Conservation (phyloP, 208 protist species). For the Balamuthia mandrillaris region DNA sequence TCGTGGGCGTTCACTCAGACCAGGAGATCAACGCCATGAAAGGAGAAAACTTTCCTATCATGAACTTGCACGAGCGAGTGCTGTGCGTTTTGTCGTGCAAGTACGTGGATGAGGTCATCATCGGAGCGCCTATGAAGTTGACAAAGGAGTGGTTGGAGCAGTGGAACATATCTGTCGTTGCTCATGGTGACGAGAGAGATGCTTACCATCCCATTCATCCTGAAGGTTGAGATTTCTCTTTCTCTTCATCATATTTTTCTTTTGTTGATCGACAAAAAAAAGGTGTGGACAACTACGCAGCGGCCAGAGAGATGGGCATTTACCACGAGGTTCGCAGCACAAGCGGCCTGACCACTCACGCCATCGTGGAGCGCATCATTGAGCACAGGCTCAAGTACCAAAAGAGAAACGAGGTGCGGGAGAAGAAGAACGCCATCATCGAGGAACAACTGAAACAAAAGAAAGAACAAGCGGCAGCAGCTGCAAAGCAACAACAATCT, state of each 20-base stretch:
- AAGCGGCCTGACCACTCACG: slow-evolving; percentile 39
- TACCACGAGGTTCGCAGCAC: slow-evolving; percentile 66
- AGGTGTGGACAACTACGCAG: slow-evolving; percentile 46
- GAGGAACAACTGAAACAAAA: background rate
- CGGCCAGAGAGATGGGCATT: slow-evolving; percentile 79
- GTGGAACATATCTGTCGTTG: slow-evolving; percentile 78
- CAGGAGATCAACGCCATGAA: slow-evolving; percentile 65
- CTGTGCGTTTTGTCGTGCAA: slow-evolving; percentile 91
- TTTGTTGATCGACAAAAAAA: background rate
- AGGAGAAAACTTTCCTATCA: slow-evolving; percentile 93
- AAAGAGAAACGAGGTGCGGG: slow-evolving; percentile 19
- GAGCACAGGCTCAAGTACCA: slow-evolving; percentile 38
- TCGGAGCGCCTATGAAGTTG: slow-evolving; percentile 90
- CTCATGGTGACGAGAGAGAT: slow-evolving; percentile 75
- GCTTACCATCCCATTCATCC: background rate
- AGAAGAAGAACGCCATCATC: background rate
- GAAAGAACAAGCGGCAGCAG: background rate
- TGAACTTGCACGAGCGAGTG: slow-evolving; percentile 95
- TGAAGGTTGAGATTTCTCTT: background rate
- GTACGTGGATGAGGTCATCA: slow-evolving; percentile 96
- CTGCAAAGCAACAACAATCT: no score
- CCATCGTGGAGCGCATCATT: slow-evolving; percentile 66
- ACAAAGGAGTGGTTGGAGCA: slow-evolving; percentile 84
- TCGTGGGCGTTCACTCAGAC: slow-evolving; percentile 95
- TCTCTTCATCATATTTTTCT: no score